A percentile compares a stretch with the other conserved stretches of the same genome.
phyloP scores from a whole-genome alignment of 1,284 basidiomycete species.

The Cutaneotrichosporon cavernicola region DNA sequence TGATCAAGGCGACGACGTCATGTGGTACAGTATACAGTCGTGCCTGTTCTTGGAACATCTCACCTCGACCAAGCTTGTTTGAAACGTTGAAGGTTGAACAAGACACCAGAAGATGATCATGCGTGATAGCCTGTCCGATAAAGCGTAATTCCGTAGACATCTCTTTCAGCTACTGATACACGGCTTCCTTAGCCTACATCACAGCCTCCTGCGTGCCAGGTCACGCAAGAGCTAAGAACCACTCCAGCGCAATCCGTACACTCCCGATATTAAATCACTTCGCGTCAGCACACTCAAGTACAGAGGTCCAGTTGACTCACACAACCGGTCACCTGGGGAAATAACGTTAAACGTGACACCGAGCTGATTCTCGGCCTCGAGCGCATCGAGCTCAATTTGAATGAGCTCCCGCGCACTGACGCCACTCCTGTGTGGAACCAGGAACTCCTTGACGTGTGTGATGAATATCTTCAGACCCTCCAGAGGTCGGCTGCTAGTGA shows the following conservation, averaged over 20 bases:
- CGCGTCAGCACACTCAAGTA: background rate
- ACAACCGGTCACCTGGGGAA: constrained; percentile 41
- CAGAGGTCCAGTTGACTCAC: constrained; percentile 28
- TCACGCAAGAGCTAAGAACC: no score
- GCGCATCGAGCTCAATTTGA: constrained; percentile 33
- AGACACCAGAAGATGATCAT: no score
- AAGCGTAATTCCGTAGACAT: no score
- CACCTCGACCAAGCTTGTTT: no score
- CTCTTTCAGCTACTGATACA: constrained; percentile 2
- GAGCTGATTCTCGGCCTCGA: constrained; percentile 32
- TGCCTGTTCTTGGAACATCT: no score
- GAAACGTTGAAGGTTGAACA: no score
- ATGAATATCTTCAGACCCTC: constrained; percentile 44
- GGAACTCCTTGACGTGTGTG: constrained; percentile 50
- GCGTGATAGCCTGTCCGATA: no score
- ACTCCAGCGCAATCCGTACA: background rate
- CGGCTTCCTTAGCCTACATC: background rate
- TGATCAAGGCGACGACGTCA: no score
- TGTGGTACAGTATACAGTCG: no score
- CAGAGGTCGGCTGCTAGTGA: constrained; percentile 31
- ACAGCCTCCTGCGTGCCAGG: background rate
- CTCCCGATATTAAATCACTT: constrained; percentile 14
- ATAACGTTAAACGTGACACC: constrained; percentile 45
- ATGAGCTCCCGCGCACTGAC: constrained; percentile 40
- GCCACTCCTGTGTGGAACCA: constrained; percentile 45